phyloP scores from a whole-genome alignment of 2,329 filamentous ascomycete species.

The Epichloe festucae region DNA sequence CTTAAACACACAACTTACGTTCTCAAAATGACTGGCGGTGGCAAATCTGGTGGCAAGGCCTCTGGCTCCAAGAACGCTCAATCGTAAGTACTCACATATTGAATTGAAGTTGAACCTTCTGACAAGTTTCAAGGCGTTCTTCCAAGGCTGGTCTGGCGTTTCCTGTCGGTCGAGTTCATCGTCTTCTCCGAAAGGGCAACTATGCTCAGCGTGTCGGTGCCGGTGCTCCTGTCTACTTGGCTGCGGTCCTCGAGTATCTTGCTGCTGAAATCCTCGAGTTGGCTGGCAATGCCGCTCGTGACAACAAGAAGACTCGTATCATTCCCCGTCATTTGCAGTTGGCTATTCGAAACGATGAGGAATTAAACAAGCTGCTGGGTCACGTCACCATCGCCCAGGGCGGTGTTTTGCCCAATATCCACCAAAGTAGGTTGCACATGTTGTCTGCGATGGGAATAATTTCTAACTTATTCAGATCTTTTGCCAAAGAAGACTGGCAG shows the following conservation, averaged over 20 bases:
- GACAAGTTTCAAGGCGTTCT: constrained; percentile 57
- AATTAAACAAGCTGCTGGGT: constrained; percentile 96
- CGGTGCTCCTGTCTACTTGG: constrained; percentile 92
- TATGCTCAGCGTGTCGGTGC: constrained; percentile 99
- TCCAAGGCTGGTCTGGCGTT: constrained; percentile 99
- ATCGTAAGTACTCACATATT: constrained; percentile 57
- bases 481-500: constrained; percentile 96
- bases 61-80: constrained; percentile 98
- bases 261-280: constrained; percentile 98
- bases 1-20: constrained; percentile 10
- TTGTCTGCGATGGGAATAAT: background rate
- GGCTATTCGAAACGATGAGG: constrained; percentile 98
- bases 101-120: background rate
- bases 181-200: constrained; percentile 98
- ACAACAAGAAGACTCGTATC: constrained; percentile 99
- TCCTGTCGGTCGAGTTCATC: constrained; percentile 97
- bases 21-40: constrained; percentile 98
- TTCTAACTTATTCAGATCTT: constrained; percentile 54
- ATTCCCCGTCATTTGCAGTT: constrained; percentile 98
- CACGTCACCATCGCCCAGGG: constrained; percentile 95
- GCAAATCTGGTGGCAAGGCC: constrained; percentile 99
- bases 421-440: constrained; percentile 62
- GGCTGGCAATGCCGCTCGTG: constrained; percentile 94
- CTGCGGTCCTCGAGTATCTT: constrained; percentile 95
- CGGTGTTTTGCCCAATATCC: constrained; percentile 94